These are phyloP conservation scores for Acacia pycnantha DNA, from an alignment of 331 rosid species.

Conservation along the genomic window DNA sequence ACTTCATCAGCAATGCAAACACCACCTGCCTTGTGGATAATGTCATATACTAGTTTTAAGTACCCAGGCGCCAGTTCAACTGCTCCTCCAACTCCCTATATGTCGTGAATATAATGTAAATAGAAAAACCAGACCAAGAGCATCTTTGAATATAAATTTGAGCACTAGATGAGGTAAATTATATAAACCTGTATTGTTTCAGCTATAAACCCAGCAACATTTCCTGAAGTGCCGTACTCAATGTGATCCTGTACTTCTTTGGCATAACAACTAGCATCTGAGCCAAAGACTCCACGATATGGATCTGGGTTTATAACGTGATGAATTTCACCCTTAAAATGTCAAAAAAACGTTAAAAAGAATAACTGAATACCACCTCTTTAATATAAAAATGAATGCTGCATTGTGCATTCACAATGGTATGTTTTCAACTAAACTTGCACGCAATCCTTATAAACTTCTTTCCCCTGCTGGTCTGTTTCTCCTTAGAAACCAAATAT, in stretches of 20 bases:
- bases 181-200: slow-evolving; percentile 83
- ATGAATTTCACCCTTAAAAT: slow-evolving; percentile 79
- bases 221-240: slow-evolving; percentile 84
- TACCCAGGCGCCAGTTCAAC: slow-evolving; percentile 92
- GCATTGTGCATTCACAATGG: background rate
- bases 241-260: slow-evolving; percentile 87
- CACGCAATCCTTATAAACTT: background rate
- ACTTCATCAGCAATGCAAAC: slow-evolving; percentile 98
- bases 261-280: slow-evolving; percentile 67
- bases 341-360: slow-evolving; percentile 31
- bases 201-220: slow-evolving; percentile 85
- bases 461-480: background rate
- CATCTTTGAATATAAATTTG: background rate
- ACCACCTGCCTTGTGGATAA: slow-evolving; percentile 86
- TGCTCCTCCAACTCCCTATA: slow-evolving; percentile 94
- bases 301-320: slow-evolving; percentile 92
- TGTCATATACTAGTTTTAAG: slow-evolving; percentile 79
- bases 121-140: background rate
- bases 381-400: slow-evolving; percentile 1
- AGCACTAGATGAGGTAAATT: background rate
- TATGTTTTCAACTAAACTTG: background rate
- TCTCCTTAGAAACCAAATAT: background rate
- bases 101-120: slow-evolving; percentile 17
- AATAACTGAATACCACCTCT: slow-evolving; percentile 2
- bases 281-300: slow-evolving; percentile 77